phyloP scores from a whole-genome alignment of 257 asterid species.

The Solanum raphanifolium region DNA sequence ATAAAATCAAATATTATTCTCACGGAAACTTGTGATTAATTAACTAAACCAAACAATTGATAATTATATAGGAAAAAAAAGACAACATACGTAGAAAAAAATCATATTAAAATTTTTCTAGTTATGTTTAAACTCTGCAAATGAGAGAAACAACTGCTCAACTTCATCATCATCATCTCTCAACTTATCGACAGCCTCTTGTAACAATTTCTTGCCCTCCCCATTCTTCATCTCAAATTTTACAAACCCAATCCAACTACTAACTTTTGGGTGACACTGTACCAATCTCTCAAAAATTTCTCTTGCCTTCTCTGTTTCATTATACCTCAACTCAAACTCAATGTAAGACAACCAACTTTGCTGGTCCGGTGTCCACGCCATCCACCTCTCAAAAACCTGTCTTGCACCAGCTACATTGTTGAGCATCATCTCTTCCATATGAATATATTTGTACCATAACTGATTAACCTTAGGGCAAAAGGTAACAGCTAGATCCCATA shows the following conservation, averaged over 20 bases:
- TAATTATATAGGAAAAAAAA: not conserved
- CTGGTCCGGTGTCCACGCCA: not conserved
- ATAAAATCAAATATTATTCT: no score
- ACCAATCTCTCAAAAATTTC: not conserved
- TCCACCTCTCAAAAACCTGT: not conserved
- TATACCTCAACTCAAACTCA: not conserved
- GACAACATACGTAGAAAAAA: not conserved
- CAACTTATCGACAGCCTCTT: not conserved
- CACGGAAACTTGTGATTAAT: no score
- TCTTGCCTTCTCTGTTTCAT: not conserved
- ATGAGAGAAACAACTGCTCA: not conserved
- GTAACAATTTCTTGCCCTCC: not conserved
- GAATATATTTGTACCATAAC: not conserved
- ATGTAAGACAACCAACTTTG: not conserved
- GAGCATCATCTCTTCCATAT: not conserved
- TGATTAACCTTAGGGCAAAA: not conserved
- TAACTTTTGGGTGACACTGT: not conserved
- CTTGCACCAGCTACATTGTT: not conserved
- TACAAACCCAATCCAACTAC: not conserved
- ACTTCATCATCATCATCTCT: not conserved
- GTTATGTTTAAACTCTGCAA: not conserved
- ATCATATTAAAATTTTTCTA: no score
- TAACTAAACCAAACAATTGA: not conserved
- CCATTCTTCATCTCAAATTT: not conserved
- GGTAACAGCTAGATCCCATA: not conserved